Conservation (phyloP, 495 filamentous ascomycete genomes). For the Aspergillus asperescens region DNA sequence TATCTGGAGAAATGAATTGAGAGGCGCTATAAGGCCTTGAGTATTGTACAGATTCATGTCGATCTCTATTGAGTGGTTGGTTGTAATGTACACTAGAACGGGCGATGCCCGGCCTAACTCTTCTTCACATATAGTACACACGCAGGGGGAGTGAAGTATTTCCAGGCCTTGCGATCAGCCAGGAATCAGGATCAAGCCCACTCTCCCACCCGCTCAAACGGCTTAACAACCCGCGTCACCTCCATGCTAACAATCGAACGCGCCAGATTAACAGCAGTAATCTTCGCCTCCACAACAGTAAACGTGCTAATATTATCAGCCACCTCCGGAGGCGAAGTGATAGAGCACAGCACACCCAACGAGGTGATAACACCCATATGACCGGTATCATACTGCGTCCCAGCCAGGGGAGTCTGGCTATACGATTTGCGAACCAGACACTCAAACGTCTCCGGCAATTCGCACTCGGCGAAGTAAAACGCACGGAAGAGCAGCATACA, state of each 20-base stretch:
- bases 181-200: constrained; percentile 23
- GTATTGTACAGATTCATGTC: neutral
- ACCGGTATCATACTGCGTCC: constrained; percentile 16
- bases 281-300: constrained; percentile 54
- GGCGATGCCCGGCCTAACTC: too few relatives aligned
- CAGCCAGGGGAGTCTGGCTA: constrained; percentile 28
- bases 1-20: too few relatives aligned
- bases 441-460: constrained; percentile 57
- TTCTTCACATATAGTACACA: too few relatives aligned
- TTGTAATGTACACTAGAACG: neutral
- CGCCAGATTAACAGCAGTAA: constrained; percentile 53
- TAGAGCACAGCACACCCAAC: constrained; percentile 29
- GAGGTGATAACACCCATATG: constrained; percentile 30
- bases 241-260: constrained; percentile 46
- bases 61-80: neutral
- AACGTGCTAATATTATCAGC: constrained; percentile 37
- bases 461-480: constrained; percentile 63
- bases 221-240: constrained; percentile 40
- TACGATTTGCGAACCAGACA: constrained; percentile 43
- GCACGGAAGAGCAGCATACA: constrained; percentile 68
- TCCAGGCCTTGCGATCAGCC: neutral
- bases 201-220: constrained; percentile 34
- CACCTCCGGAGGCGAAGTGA: constrained; percentile 26
- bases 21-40: too few relatives aligned
- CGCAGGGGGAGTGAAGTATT: too few relatives aligned